Conservation (phyloP, 306 rosid species). For the Casuarina equisetifolia region DNA sequence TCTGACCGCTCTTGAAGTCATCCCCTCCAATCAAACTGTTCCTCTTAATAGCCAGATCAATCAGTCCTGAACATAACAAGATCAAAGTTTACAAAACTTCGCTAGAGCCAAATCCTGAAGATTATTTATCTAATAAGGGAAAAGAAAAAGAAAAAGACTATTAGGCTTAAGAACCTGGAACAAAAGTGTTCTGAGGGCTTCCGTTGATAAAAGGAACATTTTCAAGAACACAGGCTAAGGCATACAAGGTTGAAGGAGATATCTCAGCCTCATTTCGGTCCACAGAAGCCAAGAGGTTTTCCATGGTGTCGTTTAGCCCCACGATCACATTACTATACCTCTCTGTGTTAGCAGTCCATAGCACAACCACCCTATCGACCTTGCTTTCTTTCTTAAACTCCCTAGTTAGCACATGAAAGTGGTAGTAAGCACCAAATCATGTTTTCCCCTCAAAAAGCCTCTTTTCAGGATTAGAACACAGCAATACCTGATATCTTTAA, state of each 20-base stretch:
- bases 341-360: conserved; percentile 99
- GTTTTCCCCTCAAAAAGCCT: not conserved
- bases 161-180: conserved; percentile 56
- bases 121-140: not conserved
- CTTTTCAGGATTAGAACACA: not conserved
- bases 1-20: conserved; percentile 98
- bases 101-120: not conserved
- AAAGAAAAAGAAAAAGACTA: not conserved
- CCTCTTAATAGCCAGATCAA: conserved; percentile 78
- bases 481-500: conserved; percentile 71
- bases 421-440: conserved; percentile 18
- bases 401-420: conserved; percentile 39
- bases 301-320: conserved; percentile 83
- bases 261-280: conserved; percentile 91
- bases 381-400: conserved; percentile 82
- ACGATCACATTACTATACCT: conserved; percentile 82
- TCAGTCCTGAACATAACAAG: conserved; percentile 50
- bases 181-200: conserved; percentile 98
- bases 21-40: conserved; percentile 95
- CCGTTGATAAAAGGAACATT: conserved; percentile 92
- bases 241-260: conserved; percentile 93
- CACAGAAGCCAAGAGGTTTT: conserved; percentile 72
- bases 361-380: conserved; percentile 87
- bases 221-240: conserved; percentile 81
- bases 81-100: conserved; percentile 3